A percentile compares a stretch with the other conserved stretches of the same genome.
phyloP scores from a whole-genome alignment of 1,284 basidiomycete species.

The Cutaneotrichosporon cyanovorans region DNA sequence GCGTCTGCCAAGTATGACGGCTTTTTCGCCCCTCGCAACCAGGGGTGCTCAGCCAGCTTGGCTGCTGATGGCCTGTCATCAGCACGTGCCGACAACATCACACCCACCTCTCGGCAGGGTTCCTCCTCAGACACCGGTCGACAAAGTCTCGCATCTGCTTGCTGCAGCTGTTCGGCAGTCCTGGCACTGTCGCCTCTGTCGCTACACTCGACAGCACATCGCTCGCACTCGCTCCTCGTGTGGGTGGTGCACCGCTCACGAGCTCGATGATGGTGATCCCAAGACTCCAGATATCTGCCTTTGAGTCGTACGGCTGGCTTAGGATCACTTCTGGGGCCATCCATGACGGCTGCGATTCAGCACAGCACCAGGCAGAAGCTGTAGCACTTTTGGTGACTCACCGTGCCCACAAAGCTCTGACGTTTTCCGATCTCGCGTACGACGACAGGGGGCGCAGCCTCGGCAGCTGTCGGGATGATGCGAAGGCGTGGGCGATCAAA shows the following conservation, averaged over 20 bases:
- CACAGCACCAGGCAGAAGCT: not conserved
- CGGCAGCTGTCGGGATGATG: constrained; percentile 4
- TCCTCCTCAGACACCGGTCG: constrained; percentile 69
- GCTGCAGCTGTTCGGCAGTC: constrained; percentile 47
- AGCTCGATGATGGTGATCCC: constrained; percentile 60
- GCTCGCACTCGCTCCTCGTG: constrained; percentile 1
- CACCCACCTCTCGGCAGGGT: constrained; percentile 62
- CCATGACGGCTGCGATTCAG: constrained; percentile 65
- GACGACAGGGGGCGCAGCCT: constrained; percentile 9
- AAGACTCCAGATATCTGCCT: constrained; percentile 94
- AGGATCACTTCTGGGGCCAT: constrained; percentile 95
- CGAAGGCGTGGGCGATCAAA: constrained; percentile 17
- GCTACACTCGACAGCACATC: constrained; percentile 6
- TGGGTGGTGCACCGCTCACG: constrained; percentile 29
- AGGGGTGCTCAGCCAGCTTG: constrained; percentile 25
- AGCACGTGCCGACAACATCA: not conserved
- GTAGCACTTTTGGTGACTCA: constrained; percentile 12
- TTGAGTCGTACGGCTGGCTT: constrained; percentile 78
- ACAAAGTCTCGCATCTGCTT: constrained; percentile 85
- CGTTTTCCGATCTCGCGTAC: constrained; percentile 54
- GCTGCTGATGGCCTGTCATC: constrained; percentile 21
- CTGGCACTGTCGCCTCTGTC: constrained; percentile 3
- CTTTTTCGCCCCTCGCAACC: constrained; percentile 31
- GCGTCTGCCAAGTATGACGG: constrained; percentile 28
- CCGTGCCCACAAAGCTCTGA: constrained; percentile 84